Conservation (phyloP, 176 grass and related monocot species). For the Raddia distichophylla region DNA sequence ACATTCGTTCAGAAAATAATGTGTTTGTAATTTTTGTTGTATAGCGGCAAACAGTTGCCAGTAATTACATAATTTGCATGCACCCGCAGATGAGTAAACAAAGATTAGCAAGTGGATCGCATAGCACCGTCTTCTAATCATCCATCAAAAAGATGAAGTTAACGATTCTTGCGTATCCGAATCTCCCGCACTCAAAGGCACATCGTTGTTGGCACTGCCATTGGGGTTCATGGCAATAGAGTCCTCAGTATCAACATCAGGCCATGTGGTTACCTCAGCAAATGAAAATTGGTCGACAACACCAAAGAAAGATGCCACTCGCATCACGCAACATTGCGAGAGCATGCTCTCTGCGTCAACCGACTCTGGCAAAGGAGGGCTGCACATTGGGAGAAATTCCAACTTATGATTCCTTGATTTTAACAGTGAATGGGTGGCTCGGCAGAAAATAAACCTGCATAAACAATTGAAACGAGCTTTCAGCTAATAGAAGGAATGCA, state of each 20-base stretch:
- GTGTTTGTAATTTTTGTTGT: not conserved
- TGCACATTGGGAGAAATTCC: constrained; percentile 64
- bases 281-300: constrained; percentile 58
- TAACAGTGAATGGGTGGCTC: constrained; percentile 62
- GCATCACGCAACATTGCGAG: constrained; percentile 68
- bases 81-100: constrained; percentile 2
- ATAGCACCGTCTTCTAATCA: not conserved
- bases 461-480: constrained; percentile 35
- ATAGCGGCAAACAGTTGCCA: not conserved
- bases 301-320: constrained; percentile 57
- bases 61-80: not conserved
- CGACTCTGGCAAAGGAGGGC: constrained; percentile 66
- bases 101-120: not conserved
- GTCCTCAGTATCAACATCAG: constrained; percentile 41
- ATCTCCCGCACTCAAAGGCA: not conserved
- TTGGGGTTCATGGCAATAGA: not conserved
- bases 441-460: constrained; percentile 91
- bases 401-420: constrained; percentile 44
- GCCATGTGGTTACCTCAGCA: constrained; percentile 49
- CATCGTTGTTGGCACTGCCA: not conserved
- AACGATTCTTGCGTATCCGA: constrained; percentile 2
- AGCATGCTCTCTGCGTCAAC: constrained; percentile 58
- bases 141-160: constrained; percentile 30
- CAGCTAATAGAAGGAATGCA: constrained; percentile 18
- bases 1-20: not conserved